Percentiles rank a stretch among this genome's conserved stretches.
These are phyloP conservation scores for Orbilia quercus DNA, from an alignment of 2,329 filamentous ascomycete species.

Conservation along the genomic window DNA sequence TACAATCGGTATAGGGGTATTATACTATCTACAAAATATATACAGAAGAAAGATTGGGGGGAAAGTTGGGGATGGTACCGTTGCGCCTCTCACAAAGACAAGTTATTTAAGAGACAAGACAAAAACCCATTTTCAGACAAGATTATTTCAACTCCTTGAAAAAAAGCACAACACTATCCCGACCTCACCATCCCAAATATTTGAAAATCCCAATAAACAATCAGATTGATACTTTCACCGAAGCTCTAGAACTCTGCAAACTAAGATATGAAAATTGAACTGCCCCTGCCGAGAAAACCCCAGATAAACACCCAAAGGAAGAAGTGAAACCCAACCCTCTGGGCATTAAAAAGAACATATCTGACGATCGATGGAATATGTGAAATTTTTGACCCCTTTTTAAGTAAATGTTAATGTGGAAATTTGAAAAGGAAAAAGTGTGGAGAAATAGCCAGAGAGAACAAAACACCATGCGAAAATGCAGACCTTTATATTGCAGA, in stretches of 20 bases:
- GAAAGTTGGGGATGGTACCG: constrained; percentile 51
- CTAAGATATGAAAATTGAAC: constrained; percentile 12
- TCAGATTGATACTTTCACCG: constrained; percentile 25
- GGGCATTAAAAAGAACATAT: constrained; percentile 26
- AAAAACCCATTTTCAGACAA: constrained; percentile 30
- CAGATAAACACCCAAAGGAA: constrained; percentile 3
- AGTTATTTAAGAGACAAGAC: constrained; percentile 49
- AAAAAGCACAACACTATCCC: constrained; percentile 55
- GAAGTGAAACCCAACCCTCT: not conserved
- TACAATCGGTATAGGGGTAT: constrained; percentile 56
- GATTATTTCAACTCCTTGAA: constrained; percentile 53
- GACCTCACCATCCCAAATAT: constrained; percentile 32
- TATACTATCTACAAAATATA: constrained; percentile 48
- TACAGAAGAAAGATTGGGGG: constrained; percentile 49
- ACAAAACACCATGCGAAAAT: constrained; percentile 44
- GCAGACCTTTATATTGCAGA: constrained; percentile 31
- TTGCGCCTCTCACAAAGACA: constrained; percentile 55
- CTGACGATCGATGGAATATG: constrained; percentile 32
- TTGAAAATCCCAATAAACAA: constrained; percentile 33
- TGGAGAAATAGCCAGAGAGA: constrained; percentile 46
- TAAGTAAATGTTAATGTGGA: not conserved
- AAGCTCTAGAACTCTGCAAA: constrained; percentile 20
- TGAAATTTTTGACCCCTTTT: constrained; percentile 1
- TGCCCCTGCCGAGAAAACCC: not conserved
- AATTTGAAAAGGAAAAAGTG: constrained; percentile 18